phyloP scores from a whole-genome alignment of 2,329 filamentous ascomycete species.

The Metarhizium rileyi region DNA sequence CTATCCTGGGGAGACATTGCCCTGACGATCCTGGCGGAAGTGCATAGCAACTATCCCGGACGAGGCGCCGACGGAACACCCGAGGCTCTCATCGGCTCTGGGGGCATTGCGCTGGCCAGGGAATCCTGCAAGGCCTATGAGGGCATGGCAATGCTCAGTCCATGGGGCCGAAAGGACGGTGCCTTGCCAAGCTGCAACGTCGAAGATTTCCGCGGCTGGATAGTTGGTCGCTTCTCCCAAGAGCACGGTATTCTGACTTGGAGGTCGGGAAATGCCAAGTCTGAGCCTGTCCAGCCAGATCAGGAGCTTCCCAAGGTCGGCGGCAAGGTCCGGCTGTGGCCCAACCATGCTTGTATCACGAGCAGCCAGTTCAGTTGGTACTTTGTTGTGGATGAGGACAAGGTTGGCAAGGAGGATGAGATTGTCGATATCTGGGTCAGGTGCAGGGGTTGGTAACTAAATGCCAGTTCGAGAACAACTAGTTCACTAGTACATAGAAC shows the following conservation, averaged over 20 bases:
- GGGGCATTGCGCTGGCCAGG: constrained; percentile 59
- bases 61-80: constrained; percentile 37
- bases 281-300: constrained; percentile 10
- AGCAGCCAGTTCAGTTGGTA: constrained; percentile 65
- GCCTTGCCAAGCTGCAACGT: constrained; percentile 18
- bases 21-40: constrained; percentile 60
- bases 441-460: constrained; percentile 18
- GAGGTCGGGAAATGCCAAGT: constrained; percentile 23
- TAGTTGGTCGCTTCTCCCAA: constrained; percentile 63
- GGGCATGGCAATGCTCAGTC: constrained; percentile 60
- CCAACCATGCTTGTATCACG: constrained; percentile 73
- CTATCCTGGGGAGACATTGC: constrained; percentile 50
- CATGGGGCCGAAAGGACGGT: constrained; percentile 36
- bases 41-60: constrained; percentile 56
- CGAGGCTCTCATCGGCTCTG: constrained; percentile 62
- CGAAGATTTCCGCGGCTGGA: constrained; percentile 45
- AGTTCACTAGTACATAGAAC: too few relatives aligned
- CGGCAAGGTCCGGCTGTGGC: constrained; percentile 61
- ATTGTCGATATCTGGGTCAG: constrained; percentile 63
- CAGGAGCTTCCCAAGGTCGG: constrained; percentile 42
- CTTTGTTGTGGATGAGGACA: constrained; percentile 58
- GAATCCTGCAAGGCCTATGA: constrained; percentile 65
- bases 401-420: constrained; percentile 41
- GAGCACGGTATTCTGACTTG: constrained; percentile 68
- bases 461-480: too few relatives aligned